Evolutionary conservation across 345 rosid species (phyloP).

Genomic region (Sisymbrium altissimum): DNA sequence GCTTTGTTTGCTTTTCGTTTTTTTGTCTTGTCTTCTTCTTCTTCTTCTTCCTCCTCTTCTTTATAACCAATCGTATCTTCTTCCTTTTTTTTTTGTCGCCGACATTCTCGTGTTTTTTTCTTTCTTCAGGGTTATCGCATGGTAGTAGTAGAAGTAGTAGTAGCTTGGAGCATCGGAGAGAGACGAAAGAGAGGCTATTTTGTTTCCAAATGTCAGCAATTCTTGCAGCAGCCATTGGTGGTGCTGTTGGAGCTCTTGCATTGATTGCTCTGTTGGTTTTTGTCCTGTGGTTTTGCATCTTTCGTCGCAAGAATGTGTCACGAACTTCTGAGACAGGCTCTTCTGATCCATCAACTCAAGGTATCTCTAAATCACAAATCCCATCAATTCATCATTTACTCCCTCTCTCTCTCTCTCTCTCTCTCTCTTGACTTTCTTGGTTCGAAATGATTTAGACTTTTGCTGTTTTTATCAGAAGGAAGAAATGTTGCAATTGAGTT

Average conservation of each 20-base stretch:
- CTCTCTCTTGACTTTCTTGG: slow-evolving; percentile 13
- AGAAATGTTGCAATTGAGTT: slow-evolving; percentile 70
- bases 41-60: slow-evolving; percentile 45
- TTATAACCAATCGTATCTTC: slow-evolving; percentile 15
- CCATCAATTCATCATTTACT: slow-evolving; percentile 28
- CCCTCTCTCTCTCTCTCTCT: background rate
- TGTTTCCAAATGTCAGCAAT: slow-evolving; percentile 74
- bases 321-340: slow-evolving; percentile 87
- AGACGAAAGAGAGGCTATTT: slow-evolving; percentile 3
- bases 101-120: slow-evolving; percentile 22
- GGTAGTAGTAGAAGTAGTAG: slow-evolving; percentile 4
- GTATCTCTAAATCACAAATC: slow-evolving; percentile 68
- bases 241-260: slow-evolving; percentile 94
- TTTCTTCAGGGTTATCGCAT: slow-evolving; percentile 28
- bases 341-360: slow-evolving; percentile 71
- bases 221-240: slow-evolving; percentile 85
- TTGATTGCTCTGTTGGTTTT: slow-evolving; percentile 54
- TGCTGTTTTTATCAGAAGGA: slow-evolving; percentile 42
- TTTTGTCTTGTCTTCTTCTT: slow-evolving; percentile 45
- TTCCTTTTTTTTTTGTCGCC: slow-evolving; percentile 11
- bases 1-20: slow-evolving; percentile 30
- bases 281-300: slow-evolving; percentile 61
- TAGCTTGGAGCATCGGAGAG: slow-evolving; percentile 34
- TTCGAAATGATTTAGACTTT: background rate
- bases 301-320: slow-evolving; percentile 42